These are phyloP conservation scores for Cercospora citrullina DNA, from an alignment of 2,329 filamentous ascomycete species.

Conservation along the genomic window DNA sequence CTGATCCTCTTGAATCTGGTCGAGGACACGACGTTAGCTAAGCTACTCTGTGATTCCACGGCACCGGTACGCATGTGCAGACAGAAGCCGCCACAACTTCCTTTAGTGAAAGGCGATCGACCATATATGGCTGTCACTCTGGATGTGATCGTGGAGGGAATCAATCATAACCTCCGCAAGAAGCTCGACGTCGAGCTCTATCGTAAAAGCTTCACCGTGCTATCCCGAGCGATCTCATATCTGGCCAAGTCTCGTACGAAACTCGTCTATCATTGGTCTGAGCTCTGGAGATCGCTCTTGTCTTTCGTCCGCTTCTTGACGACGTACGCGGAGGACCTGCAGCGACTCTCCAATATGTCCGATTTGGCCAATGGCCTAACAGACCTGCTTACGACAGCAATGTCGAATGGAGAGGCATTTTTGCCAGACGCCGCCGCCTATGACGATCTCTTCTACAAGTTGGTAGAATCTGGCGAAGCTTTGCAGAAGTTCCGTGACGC, in stretches of 20 bases:
- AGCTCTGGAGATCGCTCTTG: conserved; percentile 86
- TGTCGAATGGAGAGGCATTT: conserved; percentile 87
- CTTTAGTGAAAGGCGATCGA: conserved; percentile 67
- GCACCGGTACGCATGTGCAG: conserved; percentile 78
- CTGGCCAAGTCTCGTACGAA: conserved; percentile 80
- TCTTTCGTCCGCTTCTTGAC: conserved; percentile 87
- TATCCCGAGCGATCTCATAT: conserved; percentile 80
- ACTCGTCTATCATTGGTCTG: conserved; percentile 87
- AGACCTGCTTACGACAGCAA: conserved; percentile 77
- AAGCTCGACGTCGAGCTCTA: conserved; percentile 76
- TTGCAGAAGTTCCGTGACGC: conserved; percentile 78
- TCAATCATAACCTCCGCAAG: conserved; percentile 89
- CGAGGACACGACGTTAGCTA: conserved; percentile 80
- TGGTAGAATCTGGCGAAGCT: conserved; percentile 86
- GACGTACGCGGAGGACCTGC: conserved; percentile 78
- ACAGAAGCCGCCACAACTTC: conserved; percentile 83
- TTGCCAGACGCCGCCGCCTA: conserved; percentile 83
- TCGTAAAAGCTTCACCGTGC: conserved; percentile 72
- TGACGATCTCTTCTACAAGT: conserved; percentile 97
- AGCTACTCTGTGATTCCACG: conserved; percentile 78
- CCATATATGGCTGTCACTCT: conserved; percentile 74
- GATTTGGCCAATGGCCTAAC: conserved; percentile 75
- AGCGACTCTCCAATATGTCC: conserved; percentile 66
- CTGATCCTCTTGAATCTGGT: conserved; percentile 83
- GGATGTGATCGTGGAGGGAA: conserved; percentile 83